Base-by-base conservation (phyloP, 768 basidiomycete species). In the Mrakia blollopis region DNA sequence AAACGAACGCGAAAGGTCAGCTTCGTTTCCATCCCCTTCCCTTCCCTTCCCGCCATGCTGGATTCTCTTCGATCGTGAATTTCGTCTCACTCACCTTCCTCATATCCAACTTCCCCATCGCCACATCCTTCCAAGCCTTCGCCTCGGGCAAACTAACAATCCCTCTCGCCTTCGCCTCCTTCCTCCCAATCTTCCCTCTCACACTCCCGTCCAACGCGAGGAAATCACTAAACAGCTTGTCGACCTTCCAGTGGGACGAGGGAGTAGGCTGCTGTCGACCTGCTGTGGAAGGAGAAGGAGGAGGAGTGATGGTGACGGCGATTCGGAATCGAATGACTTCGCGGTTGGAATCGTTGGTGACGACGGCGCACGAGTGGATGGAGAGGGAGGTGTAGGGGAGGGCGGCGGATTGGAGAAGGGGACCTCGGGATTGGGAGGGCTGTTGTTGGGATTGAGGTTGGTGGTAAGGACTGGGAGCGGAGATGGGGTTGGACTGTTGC, bases 51-150 rank as follows among this genome's bases (percentile, higher is more conserved):
- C 39, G 67, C 16, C 10, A 21, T n/a, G 11, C 9, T 11, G 11
- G 11, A 41, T 41, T 11, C 39, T 6, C 39, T 47, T 41, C 39
- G 39, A 41, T 41, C 39, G 5, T 41, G 39, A 6, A 6, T 5
- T 11, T 41, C 39, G 11, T 11, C 23, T 7, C 11, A 85, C 89
- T 80, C 81, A 92, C 94, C 87, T 98, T 98, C 79, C 96, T 86
- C 84, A 96, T 94, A 86, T 98, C 97, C 61, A 94, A 92, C 86
- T 92, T 95, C 39, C 92, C 93, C 41, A 96, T 96, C 0, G 95
- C 94, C 83, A 96, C 94, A 85, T 98, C 97, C 83, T 89, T 95
- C 92, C 96, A 98, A 13, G 97, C 85, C 83, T 91, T 91, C 35
- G 92, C 92, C 83, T 99, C 97, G 1, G 97, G 97, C 76, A 99